phyloP scores from a whole-genome alignment of 176 grass and related monocot species.

The Leersia perrieri region DNA sequence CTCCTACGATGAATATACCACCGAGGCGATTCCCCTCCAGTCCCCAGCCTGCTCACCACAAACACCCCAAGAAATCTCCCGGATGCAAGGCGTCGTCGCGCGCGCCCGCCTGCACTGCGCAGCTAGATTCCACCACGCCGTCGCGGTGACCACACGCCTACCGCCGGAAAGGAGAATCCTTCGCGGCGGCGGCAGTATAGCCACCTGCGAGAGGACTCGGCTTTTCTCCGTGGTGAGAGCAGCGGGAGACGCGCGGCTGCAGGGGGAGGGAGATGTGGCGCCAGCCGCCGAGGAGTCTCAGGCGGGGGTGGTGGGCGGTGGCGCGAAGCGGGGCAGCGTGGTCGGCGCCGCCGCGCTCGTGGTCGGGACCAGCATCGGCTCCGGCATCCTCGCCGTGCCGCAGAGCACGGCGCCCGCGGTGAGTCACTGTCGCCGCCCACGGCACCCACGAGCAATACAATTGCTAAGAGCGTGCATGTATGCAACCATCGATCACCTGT shows the following conservation, averaged over 20 bases:
- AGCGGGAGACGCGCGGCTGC: neutral
- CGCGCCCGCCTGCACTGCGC: constrained; percentile 4
- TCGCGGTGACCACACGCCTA: neutral
- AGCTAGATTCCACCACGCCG: neutral
- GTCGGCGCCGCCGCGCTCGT: constrained; percentile 68
- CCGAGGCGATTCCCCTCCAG: neutral
- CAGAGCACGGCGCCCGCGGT: constrained; percentile 68
- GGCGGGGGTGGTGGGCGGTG: neutral
- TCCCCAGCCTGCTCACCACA: neutral
- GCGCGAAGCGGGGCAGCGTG: constrained; percentile 54
- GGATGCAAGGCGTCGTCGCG: constrained; percentile 31
- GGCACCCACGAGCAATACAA: neutral
- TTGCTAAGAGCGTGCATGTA: neutral
- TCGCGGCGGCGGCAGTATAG: neutral
- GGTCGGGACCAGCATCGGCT: constrained; percentile 84
- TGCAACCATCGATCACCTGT: neutral
- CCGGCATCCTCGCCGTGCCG: constrained; percentile 90
- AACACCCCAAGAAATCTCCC: neutral
- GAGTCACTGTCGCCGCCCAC: neutral
- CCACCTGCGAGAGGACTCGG: neutral
- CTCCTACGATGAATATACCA: neutral
- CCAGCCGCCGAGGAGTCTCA: neutral
- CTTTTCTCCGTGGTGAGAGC: neutral
- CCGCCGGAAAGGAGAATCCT: neutral
- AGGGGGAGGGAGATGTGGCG: neutral